Evolutionary conservation across 441 rosid species (phyloP).

Genomic region (Sinapis alba): DNA sequence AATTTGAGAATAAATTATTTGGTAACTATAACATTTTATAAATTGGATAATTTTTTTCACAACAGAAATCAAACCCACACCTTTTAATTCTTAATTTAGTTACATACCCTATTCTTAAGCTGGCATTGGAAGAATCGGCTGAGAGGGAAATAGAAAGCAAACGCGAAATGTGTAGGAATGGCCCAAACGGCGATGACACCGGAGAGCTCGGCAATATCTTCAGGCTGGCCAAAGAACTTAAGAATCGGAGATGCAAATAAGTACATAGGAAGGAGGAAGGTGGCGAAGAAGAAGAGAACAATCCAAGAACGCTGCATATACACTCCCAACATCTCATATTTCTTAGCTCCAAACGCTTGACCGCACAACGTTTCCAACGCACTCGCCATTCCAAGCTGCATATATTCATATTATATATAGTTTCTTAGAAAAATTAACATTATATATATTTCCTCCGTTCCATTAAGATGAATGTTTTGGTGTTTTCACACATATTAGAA

Average conservation of each 20-base stretch:
- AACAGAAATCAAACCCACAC: background rate
- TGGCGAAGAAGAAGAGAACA: constrained; percentile 55
- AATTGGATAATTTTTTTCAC: too few relatives aligned
- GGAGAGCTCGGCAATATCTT: constrained; percentile 65
- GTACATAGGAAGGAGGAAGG: constrained; percentile 64
- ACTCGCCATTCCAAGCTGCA: constrained; percentile 83
- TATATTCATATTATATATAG: background rate
- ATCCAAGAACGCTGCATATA: constrained; percentile 88
- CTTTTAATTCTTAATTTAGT: background rate
- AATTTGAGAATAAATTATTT: too few relatives aligned
- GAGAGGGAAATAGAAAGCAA: constrained; percentile 70
- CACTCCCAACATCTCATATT: constrained; percentile 65
- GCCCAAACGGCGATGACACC: constrained; percentile 60
- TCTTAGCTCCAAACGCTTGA: constrained; percentile 79
- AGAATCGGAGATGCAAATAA: constrained; percentile 63
- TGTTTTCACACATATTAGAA: too few relatives aligned
- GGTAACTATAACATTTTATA: too few relatives aligned
- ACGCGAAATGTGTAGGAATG: constrained; percentile 74
- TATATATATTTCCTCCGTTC: too few relatives aligned
- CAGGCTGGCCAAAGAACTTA: constrained; percentile 66
- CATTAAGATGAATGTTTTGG: too few relatives aligned
- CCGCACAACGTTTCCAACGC: constrained; percentile 85
- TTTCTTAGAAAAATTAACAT: too few relatives aligned
- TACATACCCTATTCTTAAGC: constrained; percentile 44
- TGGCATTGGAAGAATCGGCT: constrained; percentile 75